Percentiles rank a stretch among this genome's conserved stretches.
Evolutionary conservation across 306 rosid genomes (phyloP).

Genomic region (Dicorynia guianensis): DNA sequence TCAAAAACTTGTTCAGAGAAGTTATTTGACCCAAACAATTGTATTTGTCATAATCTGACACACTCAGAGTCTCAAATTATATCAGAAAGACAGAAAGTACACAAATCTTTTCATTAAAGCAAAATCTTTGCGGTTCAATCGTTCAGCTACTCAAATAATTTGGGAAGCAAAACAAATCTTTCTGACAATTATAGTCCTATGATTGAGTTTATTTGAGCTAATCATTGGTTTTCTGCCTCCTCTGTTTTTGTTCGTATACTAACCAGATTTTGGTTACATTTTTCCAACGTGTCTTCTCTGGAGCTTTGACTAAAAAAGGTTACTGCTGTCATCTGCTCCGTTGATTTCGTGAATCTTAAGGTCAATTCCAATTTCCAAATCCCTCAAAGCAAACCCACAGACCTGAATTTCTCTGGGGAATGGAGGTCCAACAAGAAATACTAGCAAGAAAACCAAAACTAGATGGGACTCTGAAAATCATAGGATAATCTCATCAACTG

Average conservation of each 20-base stretch:
- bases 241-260: background rate
- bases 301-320: background rate
- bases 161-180: background rate
- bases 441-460: background rate
- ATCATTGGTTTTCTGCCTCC: background rate
- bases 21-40: no score
- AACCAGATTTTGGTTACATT: background rate
- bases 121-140: no score
- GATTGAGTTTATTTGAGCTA: no score
- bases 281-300: background rate
- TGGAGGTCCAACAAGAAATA: background rate
- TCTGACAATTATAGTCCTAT: background rate
- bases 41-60: background rate
- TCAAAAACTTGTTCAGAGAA: background rate
- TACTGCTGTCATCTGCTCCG: background rate
- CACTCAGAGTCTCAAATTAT: background rate
- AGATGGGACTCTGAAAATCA: slow-evolving; percentile 9
- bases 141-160: no score
- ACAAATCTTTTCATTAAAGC: no score
- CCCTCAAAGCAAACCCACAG: background rate
- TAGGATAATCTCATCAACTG: background rate
- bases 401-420: background rate
- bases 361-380: background rate
- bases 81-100: no score
- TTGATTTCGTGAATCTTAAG: background rate